These are phyloP conservation scores for Ophiobolus disseminans DNA, from an alignment of 2,329 filamentous ascomycete genomes.

Conservation along the genomic window DNA sequence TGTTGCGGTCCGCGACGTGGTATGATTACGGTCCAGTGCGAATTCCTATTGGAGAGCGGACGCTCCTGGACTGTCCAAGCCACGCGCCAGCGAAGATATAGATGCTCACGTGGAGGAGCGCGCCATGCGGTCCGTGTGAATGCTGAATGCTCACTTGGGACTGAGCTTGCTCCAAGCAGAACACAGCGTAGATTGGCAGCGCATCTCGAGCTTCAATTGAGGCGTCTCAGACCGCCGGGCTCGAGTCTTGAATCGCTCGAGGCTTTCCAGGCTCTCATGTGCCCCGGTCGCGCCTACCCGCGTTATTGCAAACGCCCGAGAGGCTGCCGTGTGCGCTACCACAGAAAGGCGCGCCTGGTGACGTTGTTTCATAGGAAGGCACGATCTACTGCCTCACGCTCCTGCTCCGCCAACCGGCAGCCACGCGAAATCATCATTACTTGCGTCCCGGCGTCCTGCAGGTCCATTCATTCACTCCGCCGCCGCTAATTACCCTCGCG, in stretches of 20 bases:
- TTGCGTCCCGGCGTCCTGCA: conserved; percentile 14
- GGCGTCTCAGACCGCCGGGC: background rate
- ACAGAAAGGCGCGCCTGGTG: conserved; percentile 26
- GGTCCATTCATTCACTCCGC: conserved; percentile 8
- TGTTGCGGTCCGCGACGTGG: conserved; percentile 12
- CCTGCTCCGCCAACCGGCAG: conserved; percentile 14
- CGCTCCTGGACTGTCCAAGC: conserved; percentile 13
- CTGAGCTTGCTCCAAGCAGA: too few relatives aligned
- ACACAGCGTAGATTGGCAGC: background rate
- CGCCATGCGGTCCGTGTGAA: background rate
- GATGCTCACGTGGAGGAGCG: conserved; percentile 28
- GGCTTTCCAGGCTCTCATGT: background rate
- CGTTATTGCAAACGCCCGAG: conserved; percentile 7
- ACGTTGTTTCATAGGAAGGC: conserved; percentile 30
- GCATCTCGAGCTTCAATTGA: background rate
- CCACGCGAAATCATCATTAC: conserved; percentile 13
- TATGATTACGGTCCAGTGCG: conserved; percentile 7
- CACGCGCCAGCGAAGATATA: conserved; percentile 32
- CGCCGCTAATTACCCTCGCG: conserved; percentile 6
- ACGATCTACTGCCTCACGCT: conserved; percentile 27
- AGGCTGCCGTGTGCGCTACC: conserved; percentile 16
- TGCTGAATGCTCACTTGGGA: too few relatives aligned
- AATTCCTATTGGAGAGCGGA: conserved; percentile 19
- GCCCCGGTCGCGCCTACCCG: conserved; percentile 7
- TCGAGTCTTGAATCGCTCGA: background rate